Evolutionary conservation across 495 filamentous ascomycete genomes (phyloP).

Genomic region (Melanomma pulvis-pyrius): DNA sequence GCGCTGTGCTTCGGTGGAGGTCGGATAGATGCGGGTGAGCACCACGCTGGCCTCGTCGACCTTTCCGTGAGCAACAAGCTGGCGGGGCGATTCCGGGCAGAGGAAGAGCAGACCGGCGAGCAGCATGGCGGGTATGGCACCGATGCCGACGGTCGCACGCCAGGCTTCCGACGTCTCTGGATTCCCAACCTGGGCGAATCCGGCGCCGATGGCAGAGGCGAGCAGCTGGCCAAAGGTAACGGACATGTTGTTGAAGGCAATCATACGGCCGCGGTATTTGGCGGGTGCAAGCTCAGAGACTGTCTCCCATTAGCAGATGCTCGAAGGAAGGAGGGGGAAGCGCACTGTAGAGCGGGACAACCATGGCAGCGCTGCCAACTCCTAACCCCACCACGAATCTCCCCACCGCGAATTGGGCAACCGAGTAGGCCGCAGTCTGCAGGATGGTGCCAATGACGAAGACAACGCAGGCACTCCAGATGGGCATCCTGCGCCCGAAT

Average conservation of each 20-base stretch:
- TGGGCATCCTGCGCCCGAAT: slow-evolving; percentile 53
- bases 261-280: slow-evolving; percentile 57
- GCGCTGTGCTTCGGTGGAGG: slow-evolving; percentile 47
- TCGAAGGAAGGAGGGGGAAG: too few species aligned
- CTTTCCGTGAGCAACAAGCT: slow-evolving; percentile 53
- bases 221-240: slow-evolving; percentile 58
- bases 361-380: slow-evolving; percentile 57
- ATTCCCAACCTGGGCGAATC: slow-evolving; percentile 51
- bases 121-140: slow-evolving; percentile 54
- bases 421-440: slow-evolving; percentile 51
- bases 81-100: slow-evolving; percentile 59
- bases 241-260: slow-evolving; percentile 59
- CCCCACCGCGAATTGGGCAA: slow-evolving; percentile 55
- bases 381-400: slow-evolving; percentile 57
- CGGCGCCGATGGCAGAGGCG: slow-evolving; percentile 56
- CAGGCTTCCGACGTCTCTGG: slow-evolving; percentile 39
- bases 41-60: slow-evolving; percentile 48
- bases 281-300: slow-evolving; percentile 55
- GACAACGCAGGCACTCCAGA: slow-evolving; percentile 53
- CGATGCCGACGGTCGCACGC: slow-evolving; percentile 56
- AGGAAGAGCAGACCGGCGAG: slow-evolving; percentile 49
- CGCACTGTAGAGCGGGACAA: slow-evolving; percentile 47
- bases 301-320: not conserved
- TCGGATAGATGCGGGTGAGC: slow-evolving; percentile 48
- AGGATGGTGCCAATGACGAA: slow-evolving; percentile 53